Conservation (phyloP, 352 stramenopile genomes). For the Globisporangium alternatum region DNA sequence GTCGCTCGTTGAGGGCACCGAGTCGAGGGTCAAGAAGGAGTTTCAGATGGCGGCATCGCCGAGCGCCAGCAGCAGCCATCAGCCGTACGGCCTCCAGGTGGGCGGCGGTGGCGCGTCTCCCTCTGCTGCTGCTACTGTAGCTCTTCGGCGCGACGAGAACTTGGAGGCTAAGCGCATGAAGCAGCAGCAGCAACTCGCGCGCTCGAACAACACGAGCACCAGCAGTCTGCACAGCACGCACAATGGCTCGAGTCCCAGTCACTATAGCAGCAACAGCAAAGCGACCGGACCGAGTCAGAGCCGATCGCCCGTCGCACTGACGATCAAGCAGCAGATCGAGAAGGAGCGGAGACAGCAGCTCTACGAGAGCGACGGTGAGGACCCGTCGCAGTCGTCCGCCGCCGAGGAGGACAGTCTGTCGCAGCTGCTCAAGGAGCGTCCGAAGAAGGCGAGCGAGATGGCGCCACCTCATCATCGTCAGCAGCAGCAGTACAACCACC, state of each 20-base stretch:
- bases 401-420: slow-evolving; percentile 30
- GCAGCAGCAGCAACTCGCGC: slow-evolving; percentile 3
- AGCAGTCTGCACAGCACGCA: slow-evolving; percentile 15
- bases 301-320: background rate
- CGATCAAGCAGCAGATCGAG: background rate
- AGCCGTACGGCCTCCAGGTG: slow-evolving; percentile 12
- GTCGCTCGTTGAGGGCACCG: slow-evolving; percentile 34
- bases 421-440: slow-evolving; percentile 22
- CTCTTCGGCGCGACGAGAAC: slow-evolving; percentile 11
- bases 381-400: slow-evolving; percentile 6
- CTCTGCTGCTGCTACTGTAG: background rate
- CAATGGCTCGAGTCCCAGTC: background rate
- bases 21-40: slow-evolving; percentile 44
- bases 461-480: background rate
- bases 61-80: background rate
- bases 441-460: slow-evolving; percentile 2
- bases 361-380: slow-evolving; percentile 11
- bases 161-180: slow-evolving; percentile 10
- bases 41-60: slow-evolving; percentile 8
- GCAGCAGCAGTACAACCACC: background rate
- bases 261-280: background rate
- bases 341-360: slow-evolving; percentile 6
- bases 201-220: slow-evolving; percentile 18
- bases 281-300: background rate
- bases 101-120: background rate